Evolutionary conservation across 805 yeast genomes (phyloP).

Genomic region (Tetrapisispora phaffii): DNA sequence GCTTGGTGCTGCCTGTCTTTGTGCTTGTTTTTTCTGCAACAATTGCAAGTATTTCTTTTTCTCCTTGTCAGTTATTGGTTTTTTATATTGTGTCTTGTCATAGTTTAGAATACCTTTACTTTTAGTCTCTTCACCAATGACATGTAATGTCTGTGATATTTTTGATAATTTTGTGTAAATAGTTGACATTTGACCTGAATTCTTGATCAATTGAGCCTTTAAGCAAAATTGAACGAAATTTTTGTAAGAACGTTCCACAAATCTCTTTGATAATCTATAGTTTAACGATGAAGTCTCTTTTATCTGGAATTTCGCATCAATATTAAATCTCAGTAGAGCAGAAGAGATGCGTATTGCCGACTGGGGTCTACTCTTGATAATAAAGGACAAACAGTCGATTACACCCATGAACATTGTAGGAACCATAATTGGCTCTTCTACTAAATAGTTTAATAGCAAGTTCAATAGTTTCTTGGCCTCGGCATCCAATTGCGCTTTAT

Average conservation of each 20-base stretch:
- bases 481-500: constrained; percentile 45
- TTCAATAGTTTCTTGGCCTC: constrained; percentile 69
- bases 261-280: constrained; percentile 48
- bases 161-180: constrained; percentile 23
- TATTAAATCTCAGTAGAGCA: constrained; percentile 50
- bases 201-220: constrained; percentile 28
- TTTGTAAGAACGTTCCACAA: constrained; percentile 51
- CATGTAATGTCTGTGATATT: constrained; percentile 27
- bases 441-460: constrained; percentile 45
- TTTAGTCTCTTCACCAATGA: constrained; percentile 30
- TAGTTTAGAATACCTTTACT: constrained; percentile 27
- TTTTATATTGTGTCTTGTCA: constrained; percentile 17
- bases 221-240: constrained; percentile 35
- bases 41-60: constrained; percentile 10
- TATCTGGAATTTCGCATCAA: constrained; percentile 44
- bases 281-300: constrained; percentile 32
- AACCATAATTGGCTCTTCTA: constrained; percentile 44
- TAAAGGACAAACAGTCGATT: constrained; percentile 49
- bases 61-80: constrained; percentile 19
- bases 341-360: constrained; percentile 46
- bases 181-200: constrained; percentile 13
- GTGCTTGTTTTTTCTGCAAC: constrained; percentile 1
- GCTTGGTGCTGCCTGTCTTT: background rate
- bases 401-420: constrained; percentile 58
- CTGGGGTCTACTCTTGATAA: constrained; percentile 60